phyloP scores from a whole-genome alignment of 2,329 filamentous ascomycete genomes.

The Orbilia javanica region DNA sequence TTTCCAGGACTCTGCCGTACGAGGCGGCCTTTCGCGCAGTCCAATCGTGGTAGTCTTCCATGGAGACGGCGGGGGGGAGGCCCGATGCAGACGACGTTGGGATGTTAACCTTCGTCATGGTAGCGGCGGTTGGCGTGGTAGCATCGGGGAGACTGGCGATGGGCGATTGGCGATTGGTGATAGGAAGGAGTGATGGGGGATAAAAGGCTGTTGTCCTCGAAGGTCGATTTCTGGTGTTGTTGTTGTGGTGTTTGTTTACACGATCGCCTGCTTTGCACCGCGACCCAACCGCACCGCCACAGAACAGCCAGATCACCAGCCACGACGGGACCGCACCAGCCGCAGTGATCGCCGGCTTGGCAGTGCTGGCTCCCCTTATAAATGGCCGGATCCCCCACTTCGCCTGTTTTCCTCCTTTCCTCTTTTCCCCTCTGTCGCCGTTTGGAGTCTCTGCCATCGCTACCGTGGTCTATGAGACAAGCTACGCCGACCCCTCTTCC shows the following conservation, averaged over 20 bases:
- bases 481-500: conserved; percentile 58
- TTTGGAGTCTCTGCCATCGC: conserved; percentile 9
- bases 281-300: conserved; percentile 1
- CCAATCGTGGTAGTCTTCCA: conserved; percentile 49
- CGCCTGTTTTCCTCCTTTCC: conserved; percentile 29
- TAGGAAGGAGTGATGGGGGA: neutral
- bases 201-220: neutral
- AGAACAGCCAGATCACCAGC: neutral
- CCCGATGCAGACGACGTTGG: conserved; percentile 25
- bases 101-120: conserved; percentile 39
- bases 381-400: conserved; percentile 41
- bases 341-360: conserved; percentile 18
- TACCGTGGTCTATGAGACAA: too few species aligned
- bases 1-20: conserved; percentile 53
- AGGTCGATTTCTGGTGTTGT: conserved; percentile 20
- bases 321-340: neutral
- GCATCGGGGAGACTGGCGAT: conserved; percentile 21
- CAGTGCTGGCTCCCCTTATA: conserved; percentile 27
- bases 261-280: neutral
- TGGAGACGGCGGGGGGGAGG: conserved; percentile 7
- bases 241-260: conserved; percentile 58
- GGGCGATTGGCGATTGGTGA: neutral
- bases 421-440: conserved; percentile 41
- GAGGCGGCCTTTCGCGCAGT: conserved; percentile 45
- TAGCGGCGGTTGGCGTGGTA: conserved; percentile 8